A percentile compares a stretch with the other conserved stretches of the same genome.
phyloP scores from a whole-genome alignment of 352 stramenopile genomes.

The Phytophthora cactorum region DNA sequence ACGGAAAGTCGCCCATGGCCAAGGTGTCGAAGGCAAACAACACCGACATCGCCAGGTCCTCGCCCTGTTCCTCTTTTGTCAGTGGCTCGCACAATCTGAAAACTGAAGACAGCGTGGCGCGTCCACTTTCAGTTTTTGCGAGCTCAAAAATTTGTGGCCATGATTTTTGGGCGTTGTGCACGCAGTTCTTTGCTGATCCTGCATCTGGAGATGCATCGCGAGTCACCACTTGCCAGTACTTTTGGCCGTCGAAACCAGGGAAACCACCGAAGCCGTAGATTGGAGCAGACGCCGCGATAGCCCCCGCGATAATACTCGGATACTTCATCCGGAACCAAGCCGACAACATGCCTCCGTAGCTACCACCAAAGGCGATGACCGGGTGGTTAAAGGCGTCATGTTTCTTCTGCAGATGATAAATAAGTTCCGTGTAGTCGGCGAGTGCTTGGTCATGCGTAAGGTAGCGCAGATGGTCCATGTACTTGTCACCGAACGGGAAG shows the following conservation, averaged over 20 bases:
- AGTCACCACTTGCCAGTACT: conserved; percentile 89
- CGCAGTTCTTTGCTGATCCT: conserved; percentile 78
- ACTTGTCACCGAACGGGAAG: conserved; percentile 77
- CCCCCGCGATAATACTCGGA: conserved; percentile 89
- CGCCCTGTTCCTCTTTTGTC: conserved; percentile 43
- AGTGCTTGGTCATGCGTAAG: conserved; percentile 93
- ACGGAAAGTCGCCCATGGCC: conserved; percentile 96
- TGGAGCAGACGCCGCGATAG: conserved; percentile 94
- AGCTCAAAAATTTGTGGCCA: conserved; percentile 83
- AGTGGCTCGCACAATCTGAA: conserved; percentile 79
- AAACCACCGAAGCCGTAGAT: conserved; percentile 91
- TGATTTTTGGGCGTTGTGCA: conserved; percentile 81
- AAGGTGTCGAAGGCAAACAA: conserved; percentile 92
- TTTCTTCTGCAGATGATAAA: conserved; percentile 85
- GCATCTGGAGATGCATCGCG: conserved; percentile 71
- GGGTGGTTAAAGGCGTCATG: conserved; percentile 74
- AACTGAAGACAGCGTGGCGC: conserved; percentile 56
- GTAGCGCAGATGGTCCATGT: conserved; percentile 81
- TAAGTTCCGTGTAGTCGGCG: conserved; percentile 91
- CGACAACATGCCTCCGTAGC: conserved; percentile 96
- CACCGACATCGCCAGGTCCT: conserved; percentile 76
- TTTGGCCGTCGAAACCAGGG: conserved; percentile 60
- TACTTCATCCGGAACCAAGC: conserved; percentile 97
- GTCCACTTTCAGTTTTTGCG: conserved; percentile 61
- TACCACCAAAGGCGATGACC: conserved; percentile 96